These are phyloP conservation scores for Chalciporus sp. DNA, from an alignment of 1,284 basidiomycete species.

Conservation along the genomic window DNA sequence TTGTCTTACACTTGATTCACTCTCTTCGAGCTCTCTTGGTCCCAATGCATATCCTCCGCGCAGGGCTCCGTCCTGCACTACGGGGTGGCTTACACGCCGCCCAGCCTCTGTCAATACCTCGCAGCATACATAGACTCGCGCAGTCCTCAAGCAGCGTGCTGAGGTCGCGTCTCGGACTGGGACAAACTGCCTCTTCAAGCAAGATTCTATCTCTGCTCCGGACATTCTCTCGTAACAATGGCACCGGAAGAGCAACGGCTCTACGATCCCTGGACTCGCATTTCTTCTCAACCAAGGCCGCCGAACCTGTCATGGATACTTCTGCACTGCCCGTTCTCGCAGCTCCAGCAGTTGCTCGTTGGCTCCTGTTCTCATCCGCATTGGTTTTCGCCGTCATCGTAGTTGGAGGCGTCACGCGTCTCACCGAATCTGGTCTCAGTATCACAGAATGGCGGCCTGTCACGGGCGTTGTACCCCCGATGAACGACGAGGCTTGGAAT, in stretches of 20 bases:
- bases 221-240: constrained; percentile 4
- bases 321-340: constrained; percentile 61
- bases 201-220: constrained; percentile 6
- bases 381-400: constrained; percentile 93
- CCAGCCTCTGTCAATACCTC: not conserved
- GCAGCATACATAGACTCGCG: constrained; percentile 7
- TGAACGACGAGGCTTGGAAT: constrained; percentile 80
- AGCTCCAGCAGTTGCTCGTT: constrained; percentile 74
- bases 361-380: constrained; percentile 83
- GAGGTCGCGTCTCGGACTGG: constrained; percentile 14
- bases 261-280: constrained; percentile 36
- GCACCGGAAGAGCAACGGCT: constrained; percentile 4
- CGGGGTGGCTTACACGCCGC: constrained; percentile 4
- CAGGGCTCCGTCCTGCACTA: constrained; percentile 21
- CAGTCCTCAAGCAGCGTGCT: constrained; percentile 4
- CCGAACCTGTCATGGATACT: constrained; percentile 22
- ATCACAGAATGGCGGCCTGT: constrained; percentile 99
- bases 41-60: constrained; percentile 26
- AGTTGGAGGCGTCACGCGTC: constrained; percentile 93
- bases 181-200: constrained; percentile 1
- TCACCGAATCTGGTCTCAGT: constrained; percentile 96
- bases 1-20: not conserved
- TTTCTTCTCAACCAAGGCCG: constrained; percentile 45
- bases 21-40: not conserved
- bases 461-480: constrained; percentile 86